These are phyloP conservation scores for Croton setiger DNA, from an alignment of 441 rosid genomes.

Conservation along the genomic window DNA sequence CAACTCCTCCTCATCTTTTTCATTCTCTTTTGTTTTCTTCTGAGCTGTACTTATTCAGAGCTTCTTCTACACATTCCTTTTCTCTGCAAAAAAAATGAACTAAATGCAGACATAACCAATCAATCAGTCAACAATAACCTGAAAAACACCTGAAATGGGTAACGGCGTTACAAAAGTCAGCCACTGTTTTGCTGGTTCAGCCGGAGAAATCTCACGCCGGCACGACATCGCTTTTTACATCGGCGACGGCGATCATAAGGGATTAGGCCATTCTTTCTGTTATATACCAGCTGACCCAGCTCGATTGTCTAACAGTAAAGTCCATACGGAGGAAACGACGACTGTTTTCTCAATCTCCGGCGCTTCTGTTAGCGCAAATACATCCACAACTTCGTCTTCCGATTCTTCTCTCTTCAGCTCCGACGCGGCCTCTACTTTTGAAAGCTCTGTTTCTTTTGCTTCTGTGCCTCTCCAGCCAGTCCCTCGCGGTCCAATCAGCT, in stretches of 20 bases:
- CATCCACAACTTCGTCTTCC: slow-evolving; percentile 42
- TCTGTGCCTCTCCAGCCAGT: slow-evolving; percentile 46
- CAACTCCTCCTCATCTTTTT: slow-evolving; percentile 26
- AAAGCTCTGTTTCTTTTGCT: slow-evolving; percentile 43
- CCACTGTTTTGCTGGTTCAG: slow-evolving; percentile 31
- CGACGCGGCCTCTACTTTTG: slow-evolving; percentile 41
- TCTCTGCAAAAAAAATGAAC: background rate
- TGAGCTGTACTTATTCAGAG: slow-evolving; percentile 18
- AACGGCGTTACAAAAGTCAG: slow-evolving; percentile 38
- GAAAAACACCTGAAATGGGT: slow-evolving; percentile 26
- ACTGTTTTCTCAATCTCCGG: slow-evolving; percentile 49
- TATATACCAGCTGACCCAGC: slow-evolving; percentile 38
- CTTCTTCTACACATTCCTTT: slow-evolving; percentile 6
- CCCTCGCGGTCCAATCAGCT: slow-evolving; percentile 28
- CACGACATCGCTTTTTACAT: slow-evolving; percentile 30
- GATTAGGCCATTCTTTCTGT: slow-evolving; percentile 55
- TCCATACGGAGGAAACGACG: slow-evolving; percentile 39
- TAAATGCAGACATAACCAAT: background rate
- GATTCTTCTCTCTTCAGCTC: slow-evolving; percentile 28
- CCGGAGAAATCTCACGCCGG: slow-evolving; percentile 28
- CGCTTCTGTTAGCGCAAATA: slow-evolving; percentile 52
- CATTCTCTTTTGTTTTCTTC: slow-evolving; percentile 13
- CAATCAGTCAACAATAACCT: background rate
- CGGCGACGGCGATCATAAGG: slow-evolving; percentile 30
- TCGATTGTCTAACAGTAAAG: slow-evolving; percentile 26